Base-by-base conservation (phyloP, 2,329 filamentous ascomycete genomes). In the Bisporella sp. region DNA sequence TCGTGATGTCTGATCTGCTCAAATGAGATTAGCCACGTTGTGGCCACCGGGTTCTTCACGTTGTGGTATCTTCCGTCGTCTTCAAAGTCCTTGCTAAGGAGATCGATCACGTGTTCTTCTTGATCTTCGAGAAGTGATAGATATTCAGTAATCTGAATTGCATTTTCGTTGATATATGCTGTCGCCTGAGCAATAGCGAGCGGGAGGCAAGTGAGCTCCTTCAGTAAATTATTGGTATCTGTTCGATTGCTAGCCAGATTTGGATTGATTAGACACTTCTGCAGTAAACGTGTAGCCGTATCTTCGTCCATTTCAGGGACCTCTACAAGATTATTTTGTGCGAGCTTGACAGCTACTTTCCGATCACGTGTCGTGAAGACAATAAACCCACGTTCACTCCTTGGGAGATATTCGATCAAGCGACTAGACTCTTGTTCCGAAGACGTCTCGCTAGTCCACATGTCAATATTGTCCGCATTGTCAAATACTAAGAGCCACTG, bases 1-100 rank as follows among this genome's bases (percentile, higher is more conserved):
- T 69, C 54, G 1, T 30, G 50, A 31, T 54, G 49, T 21, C 53
- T 55, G 29, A 73, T 69, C 32, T 68, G 62, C 11, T 70, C 57
- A 33, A 75, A 71, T 0, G 71, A 72, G n/a, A 74, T 61, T 1
- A 70, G 54, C 59, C 65, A 71, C 1, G 71, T 72, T 29, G 21
- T 42, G 8, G 41, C 41, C 7, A 42, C 21, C 8, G 41, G 41
- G 21, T 42, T 42, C 21, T 63, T 62, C 44, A 50, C 41, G 1
- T 66, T 60, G 2, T 49, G 54, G 51, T 71, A 68, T 11, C 63
- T 59, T 1, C 48, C 60, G 1, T 57, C 55, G 48, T 71, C 68
- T 3, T 54, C 54, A 29, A 70, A 68, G 21, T 68, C 64, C 47
- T 56, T 51, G 47, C 62, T 67, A 30, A 71, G 54, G 2, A 69